Percentiles rank a stretch among this genome's conserved stretches.
Evolutionary conservation across 768 basidiomycete species (phyloP).

Genomic region (Amanita pseudoporphyria): DNA sequence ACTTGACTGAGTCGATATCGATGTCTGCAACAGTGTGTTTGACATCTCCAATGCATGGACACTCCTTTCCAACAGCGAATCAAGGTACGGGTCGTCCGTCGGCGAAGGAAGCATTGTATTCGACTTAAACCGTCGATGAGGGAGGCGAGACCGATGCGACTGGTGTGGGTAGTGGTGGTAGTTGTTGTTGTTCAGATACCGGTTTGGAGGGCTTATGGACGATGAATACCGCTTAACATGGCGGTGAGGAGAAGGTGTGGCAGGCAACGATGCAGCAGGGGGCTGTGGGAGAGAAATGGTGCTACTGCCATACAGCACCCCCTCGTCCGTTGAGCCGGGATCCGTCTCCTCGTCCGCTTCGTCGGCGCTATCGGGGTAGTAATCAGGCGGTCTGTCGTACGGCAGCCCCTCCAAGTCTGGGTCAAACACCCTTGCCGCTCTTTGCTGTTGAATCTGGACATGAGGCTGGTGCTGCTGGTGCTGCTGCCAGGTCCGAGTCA

Average conservation of each 20-base stretch:
- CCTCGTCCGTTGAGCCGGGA: slow-evolving; percentile 18
- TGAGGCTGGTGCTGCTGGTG: not conserved
- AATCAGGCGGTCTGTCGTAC: slow-evolving; percentile 54
- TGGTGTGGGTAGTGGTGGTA: slow-evolving; percentile 8
- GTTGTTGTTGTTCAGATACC: not conserved
- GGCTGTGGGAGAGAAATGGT: slow-evolving; percentile 5
- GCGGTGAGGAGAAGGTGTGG: not conserved
- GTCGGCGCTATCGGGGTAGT: slow-evolving; percentile 68
- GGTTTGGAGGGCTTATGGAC: not conserved
- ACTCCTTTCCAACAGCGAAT: slow-evolving; percentile 72
- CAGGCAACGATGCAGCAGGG: not conserved
- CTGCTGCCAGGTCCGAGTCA: slow-evolving; percentile 8
- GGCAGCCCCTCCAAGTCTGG: slow-evolving; percentile 13
- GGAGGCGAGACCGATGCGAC: not conserved
- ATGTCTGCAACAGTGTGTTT: slow-evolving; percentile 66
- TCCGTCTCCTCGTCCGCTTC: slow-evolving; percentile 69
- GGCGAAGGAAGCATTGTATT: not conserved
- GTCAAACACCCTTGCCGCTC: not conserved
- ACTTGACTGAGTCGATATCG: slow-evolving; percentile 60
- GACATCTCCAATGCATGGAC: slow-evolving; percentile 84
- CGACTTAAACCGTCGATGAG: not conserved
- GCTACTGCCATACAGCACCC: slow-evolving; percentile 12
- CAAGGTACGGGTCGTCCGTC: slow-evolving; percentile 48
- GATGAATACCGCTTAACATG: slow-evolving; percentile 4
- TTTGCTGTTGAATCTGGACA: slow-evolving; percentile 1